Base-by-base conservation (phyloP, 495 filamentous ascomycete species). In the Apiosordaria backusii region DNA sequence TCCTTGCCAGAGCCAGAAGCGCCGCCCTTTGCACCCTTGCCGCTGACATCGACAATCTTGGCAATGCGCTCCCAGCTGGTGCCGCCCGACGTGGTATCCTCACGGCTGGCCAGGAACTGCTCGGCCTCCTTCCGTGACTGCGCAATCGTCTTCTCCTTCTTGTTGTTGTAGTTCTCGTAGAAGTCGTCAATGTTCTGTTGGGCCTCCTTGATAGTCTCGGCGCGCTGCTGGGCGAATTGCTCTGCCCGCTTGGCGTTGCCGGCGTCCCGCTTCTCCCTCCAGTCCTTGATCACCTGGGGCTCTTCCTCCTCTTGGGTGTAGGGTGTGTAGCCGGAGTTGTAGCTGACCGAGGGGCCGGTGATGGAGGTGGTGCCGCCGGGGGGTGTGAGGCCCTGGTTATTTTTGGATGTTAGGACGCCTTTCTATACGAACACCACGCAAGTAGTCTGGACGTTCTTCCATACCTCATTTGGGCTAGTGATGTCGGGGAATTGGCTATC, bases 61-160 rank as follows among this genome's bases (percentile, higher is more conserved):
- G 93, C 90, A 76, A 99, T 98, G 64, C 96, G 88, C 80, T 98
- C 95, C 95, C 95, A 99, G 84, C 91, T 93, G 7, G 96, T 99
- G 27, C 95, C 95, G 24, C 96, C 95, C 1, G 90, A 89, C 19
- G 90, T 88, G 50, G 93, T 98, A 75, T 98, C 92, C 73, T 99
- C 93, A 54, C 94, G 86, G 73, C 80, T 91, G 60, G 86, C 88
- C 27, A 97, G 80, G 80, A 97, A 98, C 68, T 97, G 88, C 75
- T 98, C 93, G n/a, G 93, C 95, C 70, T 98, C 96, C 70, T 88
- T 85, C 67, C 89, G 84, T 35, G 96, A 92, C 81, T 93, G 90
- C 52, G 88, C 84, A 68, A 96, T 87, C 64, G 78, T 83, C 84
- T 98, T 98, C 71, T 98, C 95, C 72, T 93, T 91, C 81, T 97